Base-by-base conservation (phyloP, 148 eudicot genomes). In the Persicaria maculosa region DNA sequence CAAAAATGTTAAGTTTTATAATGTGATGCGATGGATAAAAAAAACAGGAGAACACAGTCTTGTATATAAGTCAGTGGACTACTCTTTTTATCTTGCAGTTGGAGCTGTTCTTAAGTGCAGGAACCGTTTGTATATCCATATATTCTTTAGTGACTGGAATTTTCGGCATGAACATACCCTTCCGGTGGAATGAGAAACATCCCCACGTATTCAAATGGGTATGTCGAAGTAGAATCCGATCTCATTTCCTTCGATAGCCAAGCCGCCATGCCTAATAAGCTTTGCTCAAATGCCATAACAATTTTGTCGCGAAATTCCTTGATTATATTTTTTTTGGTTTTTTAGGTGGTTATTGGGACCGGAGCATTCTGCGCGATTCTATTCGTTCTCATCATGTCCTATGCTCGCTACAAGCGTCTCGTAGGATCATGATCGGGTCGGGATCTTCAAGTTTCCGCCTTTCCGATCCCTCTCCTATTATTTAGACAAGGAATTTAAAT, bases 161-260 rank as follows among this genome's bases (percentile, higher is more conserved):
- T 62, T 79, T 79, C 36, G 82, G 82, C 17, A 48, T 72, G 72
- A 79, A 79, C 58, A 50, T 79, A 61, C 82, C 78, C 9, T 79
- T 75, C 36, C 62, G 57, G 15, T 79, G 82, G 82, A 79, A 54
- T 14, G 10, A 72, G 0, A 43, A 20, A 43, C 36, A 75, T 46
- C 20, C 50, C 7, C 62, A 79, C 50, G 71, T 72, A 55, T 79
- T 79, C 71, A 72, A 75, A 72, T 79, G 82, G 82, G 82, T 75
- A 31, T 2, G 40, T 31, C 40, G 40, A 31, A 31, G 40, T 31
- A 31, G 40, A 31, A 64, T 17, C 70, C 20, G 15, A 10, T 20
- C 5, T 14, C 43, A 46, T 16, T 43, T 15, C 19, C 43, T 65
- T 12, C 1, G 44, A 5, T 8, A 31, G 40, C 9, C 52, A 48